phyloP scores from a whole-genome alignment of 139 green algal species.

The Auxenochlorella protothecoides region DNA sequence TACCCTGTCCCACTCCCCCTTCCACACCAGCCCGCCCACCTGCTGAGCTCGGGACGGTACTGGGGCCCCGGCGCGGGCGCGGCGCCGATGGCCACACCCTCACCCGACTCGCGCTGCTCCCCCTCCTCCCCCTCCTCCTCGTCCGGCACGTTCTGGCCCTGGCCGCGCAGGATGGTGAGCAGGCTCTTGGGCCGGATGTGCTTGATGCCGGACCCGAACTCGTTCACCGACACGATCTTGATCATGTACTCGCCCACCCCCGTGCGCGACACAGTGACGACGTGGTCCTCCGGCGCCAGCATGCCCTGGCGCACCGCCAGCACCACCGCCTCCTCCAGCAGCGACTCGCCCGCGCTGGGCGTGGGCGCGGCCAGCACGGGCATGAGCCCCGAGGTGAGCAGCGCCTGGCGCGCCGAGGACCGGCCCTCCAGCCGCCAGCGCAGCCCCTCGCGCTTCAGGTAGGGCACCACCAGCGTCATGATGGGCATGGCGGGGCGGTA shows the following conservation, averaged over 20 bases:
- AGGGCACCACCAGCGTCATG: conserved; percentile 77
- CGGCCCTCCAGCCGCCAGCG: conserved; percentile 71
- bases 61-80: too few species aligned
- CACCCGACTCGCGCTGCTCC: too few species aligned
- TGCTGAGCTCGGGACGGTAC: too few species aligned
- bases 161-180: conserved; percentile 15
- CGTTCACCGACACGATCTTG: conserved; percentile 37
- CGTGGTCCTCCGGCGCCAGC: conserved; percentile 35
- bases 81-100: too few species aligned
- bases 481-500: conserved; percentile 77
- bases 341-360: conserved; percentile 35
- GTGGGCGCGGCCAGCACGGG: conserved; percentile 73
- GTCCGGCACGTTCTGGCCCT: background rate
- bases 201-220: conserved; percentile 26
- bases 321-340: conserved; percentile 56
- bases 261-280: conserved; percentile 22
- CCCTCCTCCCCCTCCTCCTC: too few species aligned
- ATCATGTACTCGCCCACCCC: conserved; percentile 26
- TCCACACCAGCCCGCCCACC: too few species aligned
- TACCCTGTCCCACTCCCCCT: too few species aligned
- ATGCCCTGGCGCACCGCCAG: conserved; percentile 43
- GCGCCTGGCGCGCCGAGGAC: conserved; percentile 58
- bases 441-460: conserved; percentile 62
- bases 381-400: conserved; percentile 65
- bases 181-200: conserved; percentile 27